Conservation (phyloP, 352 stramenopile species). For the Phytophthora boehmeriae region DNA sequence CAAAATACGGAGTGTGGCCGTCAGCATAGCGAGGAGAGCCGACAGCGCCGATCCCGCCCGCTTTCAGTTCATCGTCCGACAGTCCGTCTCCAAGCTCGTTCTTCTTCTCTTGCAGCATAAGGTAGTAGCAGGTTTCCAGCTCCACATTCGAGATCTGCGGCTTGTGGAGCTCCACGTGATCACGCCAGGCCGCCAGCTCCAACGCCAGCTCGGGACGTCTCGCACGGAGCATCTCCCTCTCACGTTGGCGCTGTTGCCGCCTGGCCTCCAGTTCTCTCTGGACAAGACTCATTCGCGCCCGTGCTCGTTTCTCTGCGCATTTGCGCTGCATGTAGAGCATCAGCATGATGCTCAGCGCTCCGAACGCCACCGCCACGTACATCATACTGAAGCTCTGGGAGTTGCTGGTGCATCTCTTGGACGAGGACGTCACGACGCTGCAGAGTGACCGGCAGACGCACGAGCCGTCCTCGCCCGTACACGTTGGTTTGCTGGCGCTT, state of each 20-base stretch:
- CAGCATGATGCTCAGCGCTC: constrained; percentile 33
- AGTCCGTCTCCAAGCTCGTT: constrained; percentile 14
- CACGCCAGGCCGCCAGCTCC: constrained; percentile 39
- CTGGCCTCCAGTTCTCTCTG: constrained; percentile 31
- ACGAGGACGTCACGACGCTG: constrained; percentile 21
- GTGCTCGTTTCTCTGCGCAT: constrained; percentile 32
- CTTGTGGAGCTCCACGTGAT: constrained; percentile 46
- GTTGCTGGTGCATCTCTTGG: constrained; percentile 15
- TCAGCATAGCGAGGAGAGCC: constrained; percentile 14
- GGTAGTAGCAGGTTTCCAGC: constrained; percentile 39
- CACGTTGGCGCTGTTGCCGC: constrained; percentile 21
- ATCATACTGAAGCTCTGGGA: constrained; percentile 28
- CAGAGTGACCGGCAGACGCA: constrained; percentile 57
- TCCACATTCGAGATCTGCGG: constrained; percentile 38
- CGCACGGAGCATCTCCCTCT: constrained; percentile 34
- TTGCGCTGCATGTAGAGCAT: constrained; percentile 51
- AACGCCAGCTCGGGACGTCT: constrained; percentile 32
- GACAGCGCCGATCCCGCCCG: constrained; percentile 11
- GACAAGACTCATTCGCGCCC: constrained; percentile 26
- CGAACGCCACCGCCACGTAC: constrained; percentile 38
- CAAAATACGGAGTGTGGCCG: constrained; percentile 29
- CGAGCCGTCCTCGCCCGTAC: constrained; percentile 25
- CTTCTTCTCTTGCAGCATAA: constrained; percentile 40
- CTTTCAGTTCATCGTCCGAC: constrained; percentile 21
- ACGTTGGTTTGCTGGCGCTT: constrained; percentile 37